Evolutionary conservation across 768 basidiomycete species (phyloP), one percentile per base, ranked within the genome.

Genomic region (Tylopilus cervinicoccineus): DNA sequence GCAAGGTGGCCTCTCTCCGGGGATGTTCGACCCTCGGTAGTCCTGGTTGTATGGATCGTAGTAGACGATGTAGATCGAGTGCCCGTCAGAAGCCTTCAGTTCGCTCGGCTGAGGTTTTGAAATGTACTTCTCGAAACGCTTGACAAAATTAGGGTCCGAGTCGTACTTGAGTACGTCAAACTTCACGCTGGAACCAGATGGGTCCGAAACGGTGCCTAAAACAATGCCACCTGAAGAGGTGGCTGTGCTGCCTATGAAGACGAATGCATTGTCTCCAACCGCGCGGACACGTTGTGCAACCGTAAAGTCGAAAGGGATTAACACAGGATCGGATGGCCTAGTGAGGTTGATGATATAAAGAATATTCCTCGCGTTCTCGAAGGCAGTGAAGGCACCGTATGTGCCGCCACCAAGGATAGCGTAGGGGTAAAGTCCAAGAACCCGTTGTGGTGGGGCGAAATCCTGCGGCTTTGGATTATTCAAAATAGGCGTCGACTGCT

Each of bases 41-140:
- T 72, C 62, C 0, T 81, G 81, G 50, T 86, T 87, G 22, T 63
- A 71, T 0, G 88, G 88, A 1, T 76, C 65, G 46, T 84, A 85
- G 56, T 73, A 83, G 9, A 86, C 69, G 3, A 78, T 76, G 58
- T 88, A 74, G 5, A 75, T 66, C 13, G 62, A 60, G 14, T 64
- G 52, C 12, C 57, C 46, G 16, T 17, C 27, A 2, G 47, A 0
- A 53, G 39, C 26, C 38, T 43, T 22, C 19, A 59, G 37, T 12
- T 20, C 19, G 12, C 12, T 33, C 3, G 57, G 50, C 0, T 1
- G 1, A 2, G 62, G 62, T 11, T 6, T 9, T 5, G 62, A 62
- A 22, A 64, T 43, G 22, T 51, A 54, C 2, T 26, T 14, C 1
- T 16, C 16, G 17, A 48, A 34, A 2, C 32, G 20, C 16, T 32